Base-by-base conservation (phyloP, 257 asterid species). In the Nicotiana tomentosiformis region DNA sequence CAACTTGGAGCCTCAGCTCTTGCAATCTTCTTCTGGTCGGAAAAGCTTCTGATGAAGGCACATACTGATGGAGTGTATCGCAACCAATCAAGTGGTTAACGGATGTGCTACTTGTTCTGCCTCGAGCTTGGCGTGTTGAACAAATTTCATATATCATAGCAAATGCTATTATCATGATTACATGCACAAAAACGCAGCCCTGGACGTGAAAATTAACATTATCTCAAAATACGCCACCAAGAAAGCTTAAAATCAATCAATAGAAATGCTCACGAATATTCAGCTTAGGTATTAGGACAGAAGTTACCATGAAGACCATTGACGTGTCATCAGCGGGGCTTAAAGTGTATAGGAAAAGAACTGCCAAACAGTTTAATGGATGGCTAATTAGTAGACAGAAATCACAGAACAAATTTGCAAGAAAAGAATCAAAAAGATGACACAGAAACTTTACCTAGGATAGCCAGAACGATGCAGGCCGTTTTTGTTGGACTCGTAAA, bases 1-100 rank as follows among this genome's bases (percentile, higher is more conserved):
- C 64, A n/a, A 84, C 18, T 56, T 74, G 84, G 82, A 81, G 51
- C 67, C 43, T 81, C 39, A 72, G 58, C 10, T 39, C 77, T 62
- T 49, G 77, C 58, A 62, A 57, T 20, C 87, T 76, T 80, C 67
- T 74, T 69, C 70, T 66, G 43, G 56, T 65, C 23, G 53, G 20
- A 16, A 18, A 56, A 61, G 62, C 70, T 70, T 78, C 37, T 15
- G 18, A 55, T 35, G 82, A 32, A 10, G 84, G 84, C 69, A 70
- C 18, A 16, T 20, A 43, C 5, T 79, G 56, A 56, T 43, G n/a
- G 20, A 57, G 66, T 20, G 26, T 70, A 74, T n/a, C 23, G 20
- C 66, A 57, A 65, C 23, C 57, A 69, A 35, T 30, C 65, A 74
- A 53, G 32, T 23, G 18, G 61, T 76, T 53, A n/a, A 37, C 0